Percentiles rank a stretch among this genome's conserved stretches.
phyloP scores from a whole-genome alignment of 352 stramenopile species.

The Phytophthora ramorum region DNA sequence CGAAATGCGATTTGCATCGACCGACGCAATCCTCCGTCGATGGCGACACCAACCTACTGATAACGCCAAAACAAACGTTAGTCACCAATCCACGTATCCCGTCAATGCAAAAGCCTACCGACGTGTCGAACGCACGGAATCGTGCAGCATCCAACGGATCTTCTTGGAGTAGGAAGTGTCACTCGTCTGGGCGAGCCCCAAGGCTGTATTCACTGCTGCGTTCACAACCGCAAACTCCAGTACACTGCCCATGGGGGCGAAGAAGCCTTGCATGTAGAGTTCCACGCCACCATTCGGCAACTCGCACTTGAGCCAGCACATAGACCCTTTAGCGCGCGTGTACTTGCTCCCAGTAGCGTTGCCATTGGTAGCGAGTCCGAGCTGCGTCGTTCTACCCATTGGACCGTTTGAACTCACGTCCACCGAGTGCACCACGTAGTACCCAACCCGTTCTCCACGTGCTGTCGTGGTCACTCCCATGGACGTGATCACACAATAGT shows the following conservation, averaged over 20 bases:
- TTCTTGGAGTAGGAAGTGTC: conserved; percentile 52
- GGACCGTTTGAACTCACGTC: conserved; percentile 32
- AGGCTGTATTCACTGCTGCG: conserved; percentile 29
- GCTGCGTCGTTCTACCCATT: conserved; percentile 25
- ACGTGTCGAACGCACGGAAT: conserved; percentile 35
- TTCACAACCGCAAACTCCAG: conserved; percentile 40
- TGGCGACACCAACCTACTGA: conserved; percentile 18
- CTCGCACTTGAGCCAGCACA: conserved; percentile 55
- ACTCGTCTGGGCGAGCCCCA: conserved; percentile 40
- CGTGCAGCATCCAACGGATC: conserved; percentile 54
- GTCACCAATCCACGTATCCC: background rate
- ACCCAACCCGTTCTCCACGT: conserved; percentile 44
- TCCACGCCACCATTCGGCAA: conserved; percentile 41
- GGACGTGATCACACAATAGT: conserved; percentile 42
- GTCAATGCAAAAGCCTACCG: conserved; percentile 15
- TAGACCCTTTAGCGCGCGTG: conserved; percentile 40
- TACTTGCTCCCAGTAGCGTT: conserved; percentile 16
- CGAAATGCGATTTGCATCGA: conserved; percentile 43
- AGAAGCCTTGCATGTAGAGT: conserved; percentile 52
- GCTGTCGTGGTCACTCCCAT: conserved; percentile 36
- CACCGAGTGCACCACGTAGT: conserved; percentile 51
- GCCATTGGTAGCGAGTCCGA: conserved; percentile 7
- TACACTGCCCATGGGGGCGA: conserved; percentile 40
- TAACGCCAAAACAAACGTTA: background rate
- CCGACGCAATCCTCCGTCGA: conserved; percentile 39